Conservation (phyloP, 1,139 yeast species). For the Scheffersomyces titani region DNA sequence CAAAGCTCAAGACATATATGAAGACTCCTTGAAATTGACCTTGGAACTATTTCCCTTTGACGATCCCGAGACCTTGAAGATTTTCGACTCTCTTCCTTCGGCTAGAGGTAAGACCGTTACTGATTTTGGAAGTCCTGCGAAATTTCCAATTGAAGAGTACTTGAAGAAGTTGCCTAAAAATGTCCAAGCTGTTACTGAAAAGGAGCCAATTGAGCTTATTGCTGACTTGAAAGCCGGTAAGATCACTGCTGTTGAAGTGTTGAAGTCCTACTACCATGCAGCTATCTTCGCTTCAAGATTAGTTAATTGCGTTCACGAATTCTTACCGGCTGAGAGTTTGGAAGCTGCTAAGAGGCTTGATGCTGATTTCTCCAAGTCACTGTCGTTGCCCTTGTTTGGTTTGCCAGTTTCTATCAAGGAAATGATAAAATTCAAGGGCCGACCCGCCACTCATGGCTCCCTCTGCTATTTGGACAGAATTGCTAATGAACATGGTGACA, state of each 20-base stretch:
- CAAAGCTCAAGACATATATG: slow-evolving; percentile 14
- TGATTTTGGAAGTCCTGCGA: slow-evolving; percentile 23
- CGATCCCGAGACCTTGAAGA: slow-evolving; percentile 8
- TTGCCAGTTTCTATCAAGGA: slow-evolving; percentile 27
- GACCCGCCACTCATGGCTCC: slow-evolving; percentile 13
- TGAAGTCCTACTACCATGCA: slow-evolving; percentile 15
- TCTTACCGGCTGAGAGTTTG: slow-evolving; percentile 19
- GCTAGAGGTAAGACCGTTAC: slow-evolving; percentile 19
- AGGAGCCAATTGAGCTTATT: slow-evolving; percentile 16
- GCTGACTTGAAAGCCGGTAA: slow-evolving; percentile 12
- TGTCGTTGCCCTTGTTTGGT: slow-evolving; percentile 17
- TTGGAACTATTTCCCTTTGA: slow-evolving; percentile 23
- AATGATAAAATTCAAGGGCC: slow-evolving; percentile 15
- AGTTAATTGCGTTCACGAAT: slow-evolving; percentile 23
- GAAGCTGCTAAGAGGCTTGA: slow-evolving; percentile 19
- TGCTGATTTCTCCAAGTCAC: slow-evolving; percentile 3
- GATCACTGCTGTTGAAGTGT: slow-evolving; percentile 8
- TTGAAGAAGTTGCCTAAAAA: slow-evolving; percentile 11
- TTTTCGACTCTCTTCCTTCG: slow-evolving; percentile 16
- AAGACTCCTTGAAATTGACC: slow-evolving; percentile 15
- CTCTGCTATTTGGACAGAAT: slow-evolving; percentile 19
- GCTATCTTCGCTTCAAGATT: slow-evolving; percentile 22
- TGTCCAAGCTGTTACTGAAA: slow-evolving; percentile 16
- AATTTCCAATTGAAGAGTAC: slow-evolving; percentile 18
- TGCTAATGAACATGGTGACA: slow-evolving; percentile 22